Evolutionary conservation across 805 yeast species (phyloP).

Genomic region (Ogataea henricii): DNA sequence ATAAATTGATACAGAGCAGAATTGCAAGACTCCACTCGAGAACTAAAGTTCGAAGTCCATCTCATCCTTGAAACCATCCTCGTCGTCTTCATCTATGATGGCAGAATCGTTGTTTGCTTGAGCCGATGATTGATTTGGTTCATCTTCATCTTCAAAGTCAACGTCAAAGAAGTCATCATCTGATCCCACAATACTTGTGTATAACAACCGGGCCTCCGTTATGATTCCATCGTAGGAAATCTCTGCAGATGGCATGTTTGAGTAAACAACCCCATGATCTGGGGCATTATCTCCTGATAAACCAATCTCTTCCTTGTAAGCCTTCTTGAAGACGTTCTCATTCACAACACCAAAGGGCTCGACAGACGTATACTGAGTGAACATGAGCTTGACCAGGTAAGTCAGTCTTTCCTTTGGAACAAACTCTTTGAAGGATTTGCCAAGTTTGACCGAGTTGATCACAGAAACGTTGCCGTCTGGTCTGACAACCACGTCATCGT

Average conservation of each 20-base stretch:
- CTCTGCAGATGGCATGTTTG: conserved; percentile 76
- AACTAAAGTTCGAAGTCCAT: conserved; percentile 40
- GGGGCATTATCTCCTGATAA: conserved; percentile 37
- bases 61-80: conserved; percentile 34
- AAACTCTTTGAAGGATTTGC: conserved; percentile 81
- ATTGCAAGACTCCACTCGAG: background rate
- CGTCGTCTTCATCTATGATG: conserved; percentile 41
- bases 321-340: conserved; percentile 41
- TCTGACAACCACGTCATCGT: conserved; percentile 54
- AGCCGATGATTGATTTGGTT: conserved; percentile 24
- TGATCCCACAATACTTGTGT: conserved; percentile 81
- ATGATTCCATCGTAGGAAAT: conserved; percentile 90
- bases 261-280: conserved; percentile 50
- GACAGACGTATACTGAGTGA: conserved; percentile 57
- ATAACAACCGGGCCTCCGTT: conserved; percentile 74
- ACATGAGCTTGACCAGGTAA: conserved; percentile 60
- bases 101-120: conserved; percentile 32
- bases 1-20: background rate
- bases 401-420: conserved; percentile 75
- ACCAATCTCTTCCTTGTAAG: conserved; percentile 18
- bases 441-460: conserved; percentile 79
- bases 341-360: conserved; percentile 57
- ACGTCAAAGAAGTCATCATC: conserved; percentile 96
- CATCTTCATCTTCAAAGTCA: conserved; percentile 94
- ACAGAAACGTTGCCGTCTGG: conserved; percentile 63